Evolutionary conservation across 768 basidiomycete genomes (phyloP).

Genomic region (Rhodosporidiobolus sp.): DNA sequence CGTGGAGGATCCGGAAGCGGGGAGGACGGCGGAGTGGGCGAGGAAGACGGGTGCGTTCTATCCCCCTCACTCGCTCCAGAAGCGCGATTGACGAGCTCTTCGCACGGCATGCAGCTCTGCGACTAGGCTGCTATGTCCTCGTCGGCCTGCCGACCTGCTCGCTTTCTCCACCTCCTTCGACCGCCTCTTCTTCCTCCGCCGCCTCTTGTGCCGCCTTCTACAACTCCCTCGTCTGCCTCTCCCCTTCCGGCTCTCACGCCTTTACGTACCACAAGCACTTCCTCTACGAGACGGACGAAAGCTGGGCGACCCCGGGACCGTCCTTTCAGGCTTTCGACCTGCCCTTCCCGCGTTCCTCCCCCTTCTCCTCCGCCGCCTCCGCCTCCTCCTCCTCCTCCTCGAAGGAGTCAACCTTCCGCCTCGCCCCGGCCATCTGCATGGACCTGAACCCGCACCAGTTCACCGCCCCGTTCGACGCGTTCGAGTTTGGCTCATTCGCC

Average conservation of each 20-base stretch:
- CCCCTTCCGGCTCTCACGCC: conserved; percentile 2
- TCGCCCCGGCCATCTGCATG: conserved; percentile 42
- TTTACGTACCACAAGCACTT: conserved; percentile 37
- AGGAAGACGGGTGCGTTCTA: conserved; percentile 20
- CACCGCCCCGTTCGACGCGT: conserved; percentile 24
- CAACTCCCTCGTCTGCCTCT: conserved; percentile 37
- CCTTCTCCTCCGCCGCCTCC: neutral
- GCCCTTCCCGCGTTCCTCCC: conserved; percentile 18
- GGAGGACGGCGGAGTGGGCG: conserved; percentile 32
- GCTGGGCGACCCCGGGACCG: conserved; percentile 35
- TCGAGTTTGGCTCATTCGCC: conserved; percentile 31
- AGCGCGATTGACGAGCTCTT: too few relatives aligned
- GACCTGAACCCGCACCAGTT: conserved; percentile 40
- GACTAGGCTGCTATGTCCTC: conserved; percentile 36
- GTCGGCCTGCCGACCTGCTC: conserved; percentile 18
- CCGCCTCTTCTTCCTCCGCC: neutral
- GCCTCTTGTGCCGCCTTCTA: neutral
- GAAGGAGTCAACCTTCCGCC: neutral
- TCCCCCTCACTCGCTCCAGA: too few relatives aligned
- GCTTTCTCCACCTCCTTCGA: neutral
- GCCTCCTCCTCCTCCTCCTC: too few relatives aligned
- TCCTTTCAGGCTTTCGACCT: conserved; percentile 28
- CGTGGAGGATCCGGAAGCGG: conserved; percentile 17
- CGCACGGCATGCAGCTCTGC: neutral
- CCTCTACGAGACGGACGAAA: conserved; percentile 42